Evolutionary conservation across 2,329 filamentous ascomycete species (phyloP), one percentile per base, ranked within the genome.

Genomic region (Fusarium buxicola): DNA sequence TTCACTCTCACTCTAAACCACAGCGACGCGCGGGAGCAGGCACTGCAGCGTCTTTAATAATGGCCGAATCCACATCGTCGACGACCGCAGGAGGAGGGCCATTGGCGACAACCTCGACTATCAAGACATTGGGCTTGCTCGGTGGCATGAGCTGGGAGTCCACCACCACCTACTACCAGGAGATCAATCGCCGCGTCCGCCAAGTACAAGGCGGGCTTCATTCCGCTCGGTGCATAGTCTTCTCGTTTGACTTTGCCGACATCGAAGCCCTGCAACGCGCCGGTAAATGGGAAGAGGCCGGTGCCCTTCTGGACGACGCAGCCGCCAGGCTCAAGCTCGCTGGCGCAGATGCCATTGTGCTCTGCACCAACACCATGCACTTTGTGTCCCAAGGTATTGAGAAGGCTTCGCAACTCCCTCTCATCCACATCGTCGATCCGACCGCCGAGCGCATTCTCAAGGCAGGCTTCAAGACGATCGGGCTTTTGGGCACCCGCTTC

Each of bases 81-180:
- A 55, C 54, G 41, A 43, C 60, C 24, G 63, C 56, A 16, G 63
- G 62, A 55, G 61, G 61, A 32, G 62, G 62, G 30, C n/a, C n/a
- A n/a, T n/a, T n/a, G n/a, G n/a, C n/a, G 12, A 38, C 8, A 43
- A 3, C 15, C 1, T n/a, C 12, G 18, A 47, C 28, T 1, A 71
- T 70, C 72, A 71, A 69, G 43, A 71, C 69, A 0, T 40, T 71
- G 2, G 70, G 70, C 2, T 25, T 72, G 0, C 59, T 72, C 8
- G 70, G 69, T 2, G 70, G 70, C 12, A 72, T 70, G 69, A 72
- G 63, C 40, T 71, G 64, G 64, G 66, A 71, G 10, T 70, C 70
- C 0, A 72, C 69, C 2, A 59, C 61, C 0, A 68, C 60, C 0
- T 72, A 72, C 51, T 72, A 72, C 36, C 64, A 68, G 30, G 60